These are phyloP conservation scores for Symbiodinium natans DNA, from an alignment of 73 alveolate species.

Conservation along the genomic window DNA sequence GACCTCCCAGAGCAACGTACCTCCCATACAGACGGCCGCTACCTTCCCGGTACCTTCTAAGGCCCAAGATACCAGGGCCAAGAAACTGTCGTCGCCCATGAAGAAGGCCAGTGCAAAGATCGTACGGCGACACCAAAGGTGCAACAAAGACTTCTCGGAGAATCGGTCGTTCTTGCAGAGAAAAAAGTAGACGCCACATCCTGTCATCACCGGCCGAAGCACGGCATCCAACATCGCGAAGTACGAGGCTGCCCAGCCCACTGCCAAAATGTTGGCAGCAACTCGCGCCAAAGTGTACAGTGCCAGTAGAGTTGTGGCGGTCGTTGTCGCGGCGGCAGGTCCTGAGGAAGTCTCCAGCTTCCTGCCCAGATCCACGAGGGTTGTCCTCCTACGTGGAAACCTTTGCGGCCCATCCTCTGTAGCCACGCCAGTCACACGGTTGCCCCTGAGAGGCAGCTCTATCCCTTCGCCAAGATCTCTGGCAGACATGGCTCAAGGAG, in stretches of 20 bases:
- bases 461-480: too few species aligned
- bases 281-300: background rate
- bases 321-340: too few species aligned
- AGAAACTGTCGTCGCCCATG: background rate
- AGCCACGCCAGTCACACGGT: too few species aligned
- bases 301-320: too few species aligned
- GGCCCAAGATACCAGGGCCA: background rate
- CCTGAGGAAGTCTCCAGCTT: too few species aligned
- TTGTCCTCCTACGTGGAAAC: too few species aligned
- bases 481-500: too few species aligned
- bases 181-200: background rate
- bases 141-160: background rate
- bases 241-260: background rate
- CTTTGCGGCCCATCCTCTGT: too few species aligned
- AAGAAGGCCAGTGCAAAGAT: background rate
- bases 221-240: background rate
- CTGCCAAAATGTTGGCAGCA: background rate
- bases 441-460: too few species aligned
- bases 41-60: too few species aligned
- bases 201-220: background rate
- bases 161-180: background rate
- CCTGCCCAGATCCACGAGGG: too few species aligned
- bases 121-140: slow-evolving; percentile 1
- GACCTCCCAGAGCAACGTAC: background rate
- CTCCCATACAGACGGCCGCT: too few species aligned